Evolutionary conservation across 805 yeast species (phyloP), one percentile per base, ranked within the genome.

Genomic region (Saturnispora silvae): DNA sequence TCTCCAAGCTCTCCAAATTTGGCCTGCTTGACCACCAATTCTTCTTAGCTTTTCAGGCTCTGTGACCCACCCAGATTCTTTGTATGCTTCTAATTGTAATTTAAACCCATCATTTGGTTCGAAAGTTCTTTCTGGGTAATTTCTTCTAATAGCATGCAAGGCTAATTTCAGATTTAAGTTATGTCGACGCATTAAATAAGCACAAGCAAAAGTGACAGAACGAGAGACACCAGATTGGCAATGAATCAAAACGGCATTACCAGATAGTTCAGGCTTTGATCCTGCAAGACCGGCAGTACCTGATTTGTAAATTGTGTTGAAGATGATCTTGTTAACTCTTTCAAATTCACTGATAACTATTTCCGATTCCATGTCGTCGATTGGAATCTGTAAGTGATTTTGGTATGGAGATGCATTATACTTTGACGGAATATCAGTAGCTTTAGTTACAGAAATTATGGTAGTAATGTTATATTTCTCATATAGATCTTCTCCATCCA

Each of bases 41-140:
- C 36, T 40, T 15, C 45, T 28, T 33, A 56, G 33, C 8, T 40
- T 34, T 1, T 29, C 23, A 32, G 62, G 58, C 59, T 48, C 64
- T 61, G 41, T 75, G 48, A 51, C 62, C 61, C 42, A 54, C 26
- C 26, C 59, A 54, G 49, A 48, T 40, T 61, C 61, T 43, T 75
- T 69, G 54, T 72, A 89, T 4, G 85, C 52, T 30, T 68, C 56
- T 40, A 89, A 63, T 57, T 89, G 98, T 42, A 72, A 72, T 51
- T 70, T 52, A 51, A 92, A 92, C 15, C 80, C 75, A 4, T 65
- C 71, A 56, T 85, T 89, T 19, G 95, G 95, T 42, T 69, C 67
- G 4, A 76, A 75, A 4, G 64, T 63, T 19, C 34, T 32, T 30
- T 38, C 35, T 3, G 70, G 54, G 41, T 81, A 67, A 47, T 72